Evolutionary conservation across 768 basidiomycete species (phyloP).

Genomic region (Stropharia rugosoannulata): DNA sequence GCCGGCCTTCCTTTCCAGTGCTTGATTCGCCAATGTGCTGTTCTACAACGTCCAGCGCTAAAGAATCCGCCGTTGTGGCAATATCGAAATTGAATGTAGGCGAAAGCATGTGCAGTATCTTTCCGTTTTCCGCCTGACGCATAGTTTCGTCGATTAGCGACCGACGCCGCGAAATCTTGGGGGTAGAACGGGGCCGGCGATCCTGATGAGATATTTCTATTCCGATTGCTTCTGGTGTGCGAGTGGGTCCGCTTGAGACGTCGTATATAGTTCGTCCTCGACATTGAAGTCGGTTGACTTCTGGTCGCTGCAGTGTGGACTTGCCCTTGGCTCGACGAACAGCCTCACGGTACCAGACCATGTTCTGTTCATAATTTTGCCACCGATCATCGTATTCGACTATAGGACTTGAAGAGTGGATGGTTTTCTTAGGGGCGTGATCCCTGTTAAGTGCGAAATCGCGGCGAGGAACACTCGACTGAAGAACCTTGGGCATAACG

Average conservation of each 20-base stretch:
- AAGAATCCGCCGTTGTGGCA: background rate
- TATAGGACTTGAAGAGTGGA: background rate
- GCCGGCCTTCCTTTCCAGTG: background rate
- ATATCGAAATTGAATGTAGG: background rate
- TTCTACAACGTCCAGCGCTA: background rate
- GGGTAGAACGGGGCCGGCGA: background rate
- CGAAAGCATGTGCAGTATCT: background rate
- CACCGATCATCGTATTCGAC: background rate
- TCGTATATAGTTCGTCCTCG: slow-evolving; percentile 11
- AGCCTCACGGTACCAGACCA: background rate
- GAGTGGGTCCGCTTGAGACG: background rate
- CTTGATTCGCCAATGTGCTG: background rate
- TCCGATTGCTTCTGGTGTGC: background rate
- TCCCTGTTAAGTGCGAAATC: background rate
- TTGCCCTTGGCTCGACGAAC: background rate
- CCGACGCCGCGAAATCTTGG: background rate
- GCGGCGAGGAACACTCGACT: background rate
- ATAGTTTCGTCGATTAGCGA: background rate
- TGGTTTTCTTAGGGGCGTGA: background rate
- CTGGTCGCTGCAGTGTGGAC: background rate
- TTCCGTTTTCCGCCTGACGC: background rate
- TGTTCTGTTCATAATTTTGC: background rate
- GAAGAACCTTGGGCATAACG: slow-evolving; percentile 8
- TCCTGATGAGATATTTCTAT: background rate
- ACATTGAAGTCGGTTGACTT: slow-evolving; percentile 1